Evolutionary conservation across 176 grass and related monocot species (phyloP), one percentile per base, ranked within the genome.

Genomic region (Luzula sylvatica): DNA sequence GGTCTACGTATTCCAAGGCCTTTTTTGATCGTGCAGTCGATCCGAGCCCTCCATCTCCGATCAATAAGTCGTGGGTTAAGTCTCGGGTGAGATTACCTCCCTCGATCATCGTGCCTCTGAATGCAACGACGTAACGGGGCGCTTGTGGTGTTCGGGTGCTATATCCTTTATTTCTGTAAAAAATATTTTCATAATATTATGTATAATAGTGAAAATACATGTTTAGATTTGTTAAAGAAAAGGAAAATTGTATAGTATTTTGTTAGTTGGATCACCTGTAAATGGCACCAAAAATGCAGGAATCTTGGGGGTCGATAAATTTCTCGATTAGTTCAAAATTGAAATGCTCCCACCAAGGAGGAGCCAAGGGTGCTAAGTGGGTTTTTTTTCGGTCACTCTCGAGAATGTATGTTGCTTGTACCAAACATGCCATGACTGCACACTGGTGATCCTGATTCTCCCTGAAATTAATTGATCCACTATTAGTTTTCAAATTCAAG

Each of bases 271-370:
- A 35, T 35, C 30, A 35, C 30, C 30, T 35, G 20, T 57, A 71
- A 42, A 65, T 55, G 24, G 50, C 74, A 6, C 74, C 74, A 26
- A 77, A 77, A 41, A 77, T 65, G 56, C 56, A 77, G 19, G 42
- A 54, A 65, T 77, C 74, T 25, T 18, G 16, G 42, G 53, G 49
- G 28, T 77, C 74, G 32, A 70, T 7, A 47, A 77, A 35, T 46
- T 51, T 77, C 8, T 61, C n/a, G 23, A 65, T 65, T n/a, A 70
- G 56, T 57, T 58, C 42, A 15, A 77, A 77, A 55, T 68, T 50
- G 50, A 71, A 77, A 41, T 26, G 50, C 49, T 70, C 20, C 74
- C 66, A 77, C 74, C 74, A 77, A 8, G 42, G 7, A 39, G 56
- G 66, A 2, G 74, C 74, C 55, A 35, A n/a, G 39, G 65, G 50